phyloP scores from a whole-genome alignment of 1,284 basidiomycete species.

The Boletus semigastroideus region DNA sequence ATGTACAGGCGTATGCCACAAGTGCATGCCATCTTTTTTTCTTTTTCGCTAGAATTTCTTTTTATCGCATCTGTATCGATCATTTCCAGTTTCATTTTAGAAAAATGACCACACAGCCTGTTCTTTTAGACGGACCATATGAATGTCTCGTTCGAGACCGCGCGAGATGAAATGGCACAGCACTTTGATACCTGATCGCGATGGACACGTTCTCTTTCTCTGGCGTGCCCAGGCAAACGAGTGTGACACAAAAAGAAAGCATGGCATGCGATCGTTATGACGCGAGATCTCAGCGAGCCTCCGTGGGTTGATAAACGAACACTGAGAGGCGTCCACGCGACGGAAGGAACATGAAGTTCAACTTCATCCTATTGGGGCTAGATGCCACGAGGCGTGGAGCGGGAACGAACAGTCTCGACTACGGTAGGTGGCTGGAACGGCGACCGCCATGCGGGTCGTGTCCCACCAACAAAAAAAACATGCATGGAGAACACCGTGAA shows the following conservation, averaged over 20 bases:
- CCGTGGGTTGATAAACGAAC: not conserved
- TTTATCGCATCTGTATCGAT: slow-evolving; percentile 16
- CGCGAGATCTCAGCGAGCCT: slow-evolving; percentile 31
- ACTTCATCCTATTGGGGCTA: slow-evolving; percentile 8
- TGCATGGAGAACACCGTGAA: not conserved
- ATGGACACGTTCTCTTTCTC: not conserved
- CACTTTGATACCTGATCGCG: slow-evolving; percentile 8
- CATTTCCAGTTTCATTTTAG: slow-evolving; percentile 10
- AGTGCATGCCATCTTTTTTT: slow-evolving; percentile 22
- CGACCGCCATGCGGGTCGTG: slow-evolving; percentile 3
- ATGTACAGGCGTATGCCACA: slow-evolving; percentile 22
- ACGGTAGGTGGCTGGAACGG: not conserved
- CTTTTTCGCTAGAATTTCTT: slow-evolving; percentile 10
- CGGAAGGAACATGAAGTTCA: slow-evolving; percentile 10
- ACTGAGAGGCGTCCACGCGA: slow-evolving; percentile 1
- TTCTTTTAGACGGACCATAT: slow-evolving; percentile 5
- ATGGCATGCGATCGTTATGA: slow-evolving; percentile 12
- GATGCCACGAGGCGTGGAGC: slow-evolving; percentile 22
- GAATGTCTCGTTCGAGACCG: slow-evolving; percentile 8
- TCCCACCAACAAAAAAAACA: not conserved
- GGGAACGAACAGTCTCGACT: not conserved
- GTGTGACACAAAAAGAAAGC: not conserved
- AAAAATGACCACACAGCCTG: slow-evolving; percentile 1
- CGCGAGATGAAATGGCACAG: slow-evolving; percentile 11
- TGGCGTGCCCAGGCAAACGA: not conserved